Conservation (phyloP, 805 yeast genomes). For the Pichia scutulata region DNA sequence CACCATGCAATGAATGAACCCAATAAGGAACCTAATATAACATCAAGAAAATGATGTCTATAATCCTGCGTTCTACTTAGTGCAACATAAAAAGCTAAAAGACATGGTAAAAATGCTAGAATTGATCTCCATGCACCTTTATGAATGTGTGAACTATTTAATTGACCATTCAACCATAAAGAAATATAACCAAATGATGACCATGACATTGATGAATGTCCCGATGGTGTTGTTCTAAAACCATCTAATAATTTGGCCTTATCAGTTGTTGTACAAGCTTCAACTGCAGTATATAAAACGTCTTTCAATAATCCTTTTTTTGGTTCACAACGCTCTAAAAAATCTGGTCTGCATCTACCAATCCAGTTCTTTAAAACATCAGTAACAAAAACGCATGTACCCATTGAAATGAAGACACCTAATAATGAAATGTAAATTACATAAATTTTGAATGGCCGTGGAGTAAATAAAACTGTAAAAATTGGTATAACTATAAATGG, state of each 20-base stretch:
- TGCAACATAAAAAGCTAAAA: constrained; percentile 73
- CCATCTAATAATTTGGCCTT: constrained; percentile 49
- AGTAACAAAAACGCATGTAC: constrained; percentile 55
- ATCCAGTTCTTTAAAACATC: constrained; percentile 74
- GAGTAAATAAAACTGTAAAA: constrained; percentile 31
- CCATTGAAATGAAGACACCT: constrained; percentile 56
- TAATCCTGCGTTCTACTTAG: constrained; percentile 84
- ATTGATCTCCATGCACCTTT: constrained; percentile 60
- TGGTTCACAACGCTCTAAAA: constrained; percentile 78
- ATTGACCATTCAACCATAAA: constrained; percentile 64
- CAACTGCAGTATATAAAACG: constrained; percentile 50
- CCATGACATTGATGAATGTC: constrained; percentile 68
- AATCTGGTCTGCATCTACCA: constrained; percentile 91
- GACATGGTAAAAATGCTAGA: constrained; percentile 44
- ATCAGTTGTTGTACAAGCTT: constrained; percentile 55
- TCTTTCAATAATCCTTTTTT: constrained; percentile 46
- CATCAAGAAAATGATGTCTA: constrained; percentile 87
- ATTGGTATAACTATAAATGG: constrained; percentile 39
- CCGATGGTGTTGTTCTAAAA: constrained; percentile 76
- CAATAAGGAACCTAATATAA: constrained; percentile 59
- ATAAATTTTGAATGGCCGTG: constrained; percentile 47
- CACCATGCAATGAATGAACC: constrained; percentile 57
- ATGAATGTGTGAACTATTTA: constrained; percentile 29
- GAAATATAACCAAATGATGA: constrained; percentile 58
- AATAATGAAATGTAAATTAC: constrained; percentile 56